Evolutionary conservation across 2,329 filamentous ascomycete genomes (phyloP).

Genomic region (Tricladium varicosporioides): DNA sequence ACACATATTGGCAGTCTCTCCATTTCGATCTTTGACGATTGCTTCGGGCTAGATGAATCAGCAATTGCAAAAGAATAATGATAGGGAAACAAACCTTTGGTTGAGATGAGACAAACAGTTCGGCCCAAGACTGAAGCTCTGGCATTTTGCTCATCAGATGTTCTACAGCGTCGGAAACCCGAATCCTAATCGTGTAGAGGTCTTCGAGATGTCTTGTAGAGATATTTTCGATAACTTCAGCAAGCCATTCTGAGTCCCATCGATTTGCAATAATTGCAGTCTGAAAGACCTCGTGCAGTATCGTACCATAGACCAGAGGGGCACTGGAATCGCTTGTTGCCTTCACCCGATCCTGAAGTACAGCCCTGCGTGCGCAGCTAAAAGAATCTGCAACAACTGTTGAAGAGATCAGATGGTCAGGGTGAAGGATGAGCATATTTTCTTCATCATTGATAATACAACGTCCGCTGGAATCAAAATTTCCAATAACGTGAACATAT

Average conservation of each 20-base stretch:
- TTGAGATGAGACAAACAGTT: constrained; percentile 69
- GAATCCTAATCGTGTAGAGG: constrained; percentile 81
- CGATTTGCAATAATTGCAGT: constrained; percentile 78
- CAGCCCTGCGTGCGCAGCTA: constrained; percentile 82
- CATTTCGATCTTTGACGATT: constrained; percentile 75
- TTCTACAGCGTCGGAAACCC: constrained; percentile 68
- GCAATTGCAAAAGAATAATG: constrained; percentile 5
- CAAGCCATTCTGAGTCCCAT: constrained; percentile 72
- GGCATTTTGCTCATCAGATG: constrained; percentile 81
- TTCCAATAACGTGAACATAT: constrained; percentile 83
- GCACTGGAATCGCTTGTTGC: constrained; percentile 77
- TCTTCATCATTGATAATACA: constrained; percentile 80
- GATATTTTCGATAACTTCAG: constrained; percentile 62
- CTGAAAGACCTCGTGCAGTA: constrained; percentile 95
- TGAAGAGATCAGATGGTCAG: constrained; percentile 91
- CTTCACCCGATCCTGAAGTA: constrained; percentile 93
- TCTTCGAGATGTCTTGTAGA: constrained; percentile 82
- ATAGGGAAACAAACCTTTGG: constrained; percentile 55
- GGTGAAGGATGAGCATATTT: constrained; percentile 87
- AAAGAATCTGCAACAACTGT: constrained; percentile 98
- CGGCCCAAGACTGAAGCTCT: constrained; percentile 80
- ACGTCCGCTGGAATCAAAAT: constrained; percentile 66
- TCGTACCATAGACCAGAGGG: constrained; percentile 85
- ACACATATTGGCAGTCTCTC: constrained; percentile 74
- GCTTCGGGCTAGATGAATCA: constrained; percentile 56